Conservation (phyloP, 202 grass and related monocot species). For the Digitaria exilis region DNA sequence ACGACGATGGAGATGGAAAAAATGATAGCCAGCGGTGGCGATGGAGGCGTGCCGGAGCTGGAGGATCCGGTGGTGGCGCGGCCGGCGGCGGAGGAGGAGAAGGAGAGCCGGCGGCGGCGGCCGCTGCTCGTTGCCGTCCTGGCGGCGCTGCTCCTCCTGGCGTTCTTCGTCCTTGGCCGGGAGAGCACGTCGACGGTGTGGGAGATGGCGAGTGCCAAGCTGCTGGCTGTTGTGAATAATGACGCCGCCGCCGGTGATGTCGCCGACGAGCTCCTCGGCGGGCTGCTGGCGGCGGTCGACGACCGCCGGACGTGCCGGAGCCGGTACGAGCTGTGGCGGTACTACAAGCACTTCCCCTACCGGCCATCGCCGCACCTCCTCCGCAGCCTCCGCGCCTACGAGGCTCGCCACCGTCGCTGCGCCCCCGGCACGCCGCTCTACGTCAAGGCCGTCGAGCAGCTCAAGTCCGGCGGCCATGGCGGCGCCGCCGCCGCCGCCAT, state of each 20-base stretch:
- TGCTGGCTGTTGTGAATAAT: too few species aligned
- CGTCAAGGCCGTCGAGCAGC: conserved; percentile 36
- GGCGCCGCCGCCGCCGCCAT: not conserved
- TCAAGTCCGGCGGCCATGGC: conserved; percentile 40
- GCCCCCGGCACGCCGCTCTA: conserved; percentile 44
- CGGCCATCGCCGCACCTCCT: conserved; percentile 46
- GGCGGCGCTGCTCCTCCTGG: not conserved
- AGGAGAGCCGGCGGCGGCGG: not conserved
- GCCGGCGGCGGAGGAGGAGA: too few species aligned
- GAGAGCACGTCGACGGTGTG: conserved; percentile 19
- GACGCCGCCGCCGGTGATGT: too few species aligned
- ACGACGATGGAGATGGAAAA: too few species aligned
- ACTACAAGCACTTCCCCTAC: conserved; percentile 43
- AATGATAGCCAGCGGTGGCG: too few species aligned
- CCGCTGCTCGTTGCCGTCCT: not conserved
- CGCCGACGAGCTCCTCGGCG: conserved; percentile 61
- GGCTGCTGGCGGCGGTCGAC: conserved; percentile 38
- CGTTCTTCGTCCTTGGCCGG: conserved; percentile 4
- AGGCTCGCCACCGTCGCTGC: conserved; percentile 47
- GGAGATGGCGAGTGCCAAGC: conserved; percentile 5
- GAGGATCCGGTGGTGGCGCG: conserved; percentile 10
- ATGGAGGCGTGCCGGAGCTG: too few species aligned
- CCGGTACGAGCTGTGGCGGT: conserved; percentile 43
- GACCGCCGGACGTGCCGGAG: conserved; percentile 44
- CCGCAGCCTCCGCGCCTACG: conserved; percentile 45